Conservation (phyloP, 2,329 filamentous ascomycete species). For the Colletotrichum horii region DNA sequence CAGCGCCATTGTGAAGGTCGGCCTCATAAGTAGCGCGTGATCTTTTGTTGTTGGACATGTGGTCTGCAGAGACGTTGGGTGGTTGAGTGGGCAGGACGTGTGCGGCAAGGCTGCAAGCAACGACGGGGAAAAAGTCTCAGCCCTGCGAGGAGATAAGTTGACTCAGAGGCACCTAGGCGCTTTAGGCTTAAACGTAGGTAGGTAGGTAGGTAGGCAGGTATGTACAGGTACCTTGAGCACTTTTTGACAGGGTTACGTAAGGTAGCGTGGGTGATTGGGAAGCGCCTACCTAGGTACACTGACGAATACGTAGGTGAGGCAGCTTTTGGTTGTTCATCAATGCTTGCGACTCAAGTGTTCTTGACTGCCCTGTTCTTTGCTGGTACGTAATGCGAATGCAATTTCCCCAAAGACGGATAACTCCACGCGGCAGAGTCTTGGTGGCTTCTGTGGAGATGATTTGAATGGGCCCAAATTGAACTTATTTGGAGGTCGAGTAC, state of each 20-base stretch:
- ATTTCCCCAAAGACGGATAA: neutral
- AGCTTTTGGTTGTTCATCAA: neutral
- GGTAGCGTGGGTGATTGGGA: neutral
- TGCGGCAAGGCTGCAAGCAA: neutral
- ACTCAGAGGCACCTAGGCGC: neutral
- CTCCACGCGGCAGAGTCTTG: neutral
- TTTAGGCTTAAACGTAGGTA: neutral
- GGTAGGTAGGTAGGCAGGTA: no score
- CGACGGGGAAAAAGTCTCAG: neutral
- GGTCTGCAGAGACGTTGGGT: neutral
- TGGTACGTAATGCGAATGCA: neutral
- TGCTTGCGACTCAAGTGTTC: neutral
- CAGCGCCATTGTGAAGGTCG: slow-evolving; percentile 69
- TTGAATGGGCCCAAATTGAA: neutral
- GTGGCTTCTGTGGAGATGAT: neutral
- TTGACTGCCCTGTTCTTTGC: neutral
- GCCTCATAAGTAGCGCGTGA: slow-evolving; percentile 79
- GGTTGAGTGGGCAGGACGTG: neutral
- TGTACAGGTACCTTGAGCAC: no score
- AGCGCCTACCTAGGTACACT: neutral
- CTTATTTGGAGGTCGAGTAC: neutral
- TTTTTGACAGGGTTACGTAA: neutral
- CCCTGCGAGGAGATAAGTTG: neutral
- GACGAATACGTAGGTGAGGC: neutral
- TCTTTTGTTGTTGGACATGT: slow-evolving; percentile 61